phyloP scores from a whole-genome alignment of 192 early-diverging fungal genomes.

The Podila verticillata region DNA sequence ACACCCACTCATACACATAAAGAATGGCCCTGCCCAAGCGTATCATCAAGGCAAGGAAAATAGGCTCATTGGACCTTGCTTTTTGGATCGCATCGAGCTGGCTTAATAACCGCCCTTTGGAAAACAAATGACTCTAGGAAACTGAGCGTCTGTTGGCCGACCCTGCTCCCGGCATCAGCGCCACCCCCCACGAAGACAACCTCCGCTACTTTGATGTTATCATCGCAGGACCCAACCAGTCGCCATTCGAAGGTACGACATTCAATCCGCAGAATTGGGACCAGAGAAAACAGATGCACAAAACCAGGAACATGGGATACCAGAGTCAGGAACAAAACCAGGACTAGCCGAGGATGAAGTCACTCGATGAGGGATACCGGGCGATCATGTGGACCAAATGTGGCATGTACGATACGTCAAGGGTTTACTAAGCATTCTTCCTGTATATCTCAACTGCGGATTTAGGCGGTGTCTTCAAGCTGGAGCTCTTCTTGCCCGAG shows the following conservation, averaged over 20 bases:
- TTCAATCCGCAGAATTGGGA: too few species aligned
- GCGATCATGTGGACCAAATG: too few species aligned
- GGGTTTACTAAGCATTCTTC: neutral
- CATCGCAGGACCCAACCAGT: slow-evolving; percentile 89
- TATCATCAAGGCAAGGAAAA: slow-evolving; percentile 61
- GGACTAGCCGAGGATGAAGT: too few species aligned
- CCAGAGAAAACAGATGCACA: neutral
- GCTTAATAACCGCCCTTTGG: neutral
- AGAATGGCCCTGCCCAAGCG: slow-evolving; percentile 61
- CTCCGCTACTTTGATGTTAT: slow-evolving; percentile 97
- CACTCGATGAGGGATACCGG: too few species aligned
- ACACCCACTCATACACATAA: neutral
- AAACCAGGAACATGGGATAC: too few species aligned
- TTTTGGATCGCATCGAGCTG: neutral
- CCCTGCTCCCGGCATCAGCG: slow-evolving; percentile 94
- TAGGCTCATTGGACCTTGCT: neutral
- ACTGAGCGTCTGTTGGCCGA: slow-evolving; percentile 93
- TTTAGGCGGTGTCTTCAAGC: slow-evolving; percentile 88
- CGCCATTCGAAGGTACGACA: slow-evolving; percentile 91
- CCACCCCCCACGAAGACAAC: slow-evolving; percentile 91
- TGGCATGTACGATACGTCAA: neutral
- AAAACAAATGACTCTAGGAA: slow-evolving; percentile 75
- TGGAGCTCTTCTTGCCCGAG: slow-evolving; percentile 96
- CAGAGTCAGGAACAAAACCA: too few species aligned
- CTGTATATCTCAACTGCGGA: slow-evolving; percentile 8